phyloP scores from a whole-genome alignment of 768 basidiomycete genomes.

The Termitomyces sp. region DNA sequence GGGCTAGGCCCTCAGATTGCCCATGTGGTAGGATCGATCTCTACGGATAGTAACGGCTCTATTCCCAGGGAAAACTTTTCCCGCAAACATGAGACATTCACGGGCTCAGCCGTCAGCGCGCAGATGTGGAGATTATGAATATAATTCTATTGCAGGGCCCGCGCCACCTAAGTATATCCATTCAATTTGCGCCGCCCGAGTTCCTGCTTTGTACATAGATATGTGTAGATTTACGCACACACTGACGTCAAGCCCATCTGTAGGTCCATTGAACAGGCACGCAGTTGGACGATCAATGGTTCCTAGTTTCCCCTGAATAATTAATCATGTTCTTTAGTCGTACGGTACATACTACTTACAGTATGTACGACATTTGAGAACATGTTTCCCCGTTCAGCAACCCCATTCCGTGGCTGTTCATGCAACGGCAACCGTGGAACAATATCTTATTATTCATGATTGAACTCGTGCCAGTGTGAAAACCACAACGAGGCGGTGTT shows the following conservation, averaged over 20 bases:
- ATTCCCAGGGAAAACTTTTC: background rate
- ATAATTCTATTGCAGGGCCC: background rate
- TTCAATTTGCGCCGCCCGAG: background rate
- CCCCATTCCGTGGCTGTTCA: background rate
- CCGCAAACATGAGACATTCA: background rate
- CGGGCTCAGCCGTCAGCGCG: background rate
- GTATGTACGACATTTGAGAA: too few relatives aligned
- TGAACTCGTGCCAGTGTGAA: too few relatives aligned
- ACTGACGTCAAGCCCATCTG: background rate
- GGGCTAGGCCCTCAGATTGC: too few relatives aligned
- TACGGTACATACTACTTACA: too few relatives aligned
- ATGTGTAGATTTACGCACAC: background rate
- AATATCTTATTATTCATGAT: background rate
- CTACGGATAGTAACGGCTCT: background rate
- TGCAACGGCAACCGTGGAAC: background rate
- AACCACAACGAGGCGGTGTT: too few relatives aligned
- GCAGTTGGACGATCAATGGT: background rate
- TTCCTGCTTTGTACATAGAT: too few relatives aligned
- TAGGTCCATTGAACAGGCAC: background rate
- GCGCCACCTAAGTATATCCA: background rate
- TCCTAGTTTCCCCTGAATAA: background rate
- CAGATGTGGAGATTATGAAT: background rate
- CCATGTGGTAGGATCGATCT: background rate
- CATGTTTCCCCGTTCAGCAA: slow-evolving; percentile 1
- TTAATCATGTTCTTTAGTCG: too few relatives aligned